phyloP scores from a whole-genome alignment of 345 rosid species.

The Salix koriyanagi region DNA sequence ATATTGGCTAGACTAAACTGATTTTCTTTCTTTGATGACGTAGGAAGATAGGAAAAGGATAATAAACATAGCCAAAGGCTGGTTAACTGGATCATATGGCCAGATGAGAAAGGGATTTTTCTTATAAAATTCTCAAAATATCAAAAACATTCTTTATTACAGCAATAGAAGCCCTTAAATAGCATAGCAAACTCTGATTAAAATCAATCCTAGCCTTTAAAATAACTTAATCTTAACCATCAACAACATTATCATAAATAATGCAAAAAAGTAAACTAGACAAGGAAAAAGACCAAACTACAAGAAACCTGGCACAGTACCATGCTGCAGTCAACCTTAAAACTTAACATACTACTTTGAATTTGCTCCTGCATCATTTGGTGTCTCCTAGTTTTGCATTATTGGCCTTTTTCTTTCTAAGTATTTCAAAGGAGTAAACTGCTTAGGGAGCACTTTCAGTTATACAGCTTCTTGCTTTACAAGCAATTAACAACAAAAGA shows the following conservation, averaged over 20 bases:
- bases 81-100: background rate
- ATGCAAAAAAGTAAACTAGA: background rate
- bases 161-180: background rate
- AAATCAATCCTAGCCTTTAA: background rate
- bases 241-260: background rate
- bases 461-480: background rate
- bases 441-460: background rate
- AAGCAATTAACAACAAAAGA: background rate
- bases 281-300: background rate
- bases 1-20: background rate
- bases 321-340: background rate
- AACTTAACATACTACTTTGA: background rate
- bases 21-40: background rate
- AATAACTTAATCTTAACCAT: background rate
- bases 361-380: background rate
- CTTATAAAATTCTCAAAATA: background rate
- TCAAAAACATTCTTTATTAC: background rate
- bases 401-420: constrained; percentile 1
- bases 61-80: background rate
- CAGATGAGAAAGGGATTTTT: background rate
- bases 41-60: background rate
- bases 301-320: background rate
- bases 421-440: background rate
- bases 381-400: background rate
- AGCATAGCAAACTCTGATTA: background rate